Evolutionary conservation across 805 yeast species (phyloP).

Genomic region (Cyberlindnera mississippiensis): DNA sequence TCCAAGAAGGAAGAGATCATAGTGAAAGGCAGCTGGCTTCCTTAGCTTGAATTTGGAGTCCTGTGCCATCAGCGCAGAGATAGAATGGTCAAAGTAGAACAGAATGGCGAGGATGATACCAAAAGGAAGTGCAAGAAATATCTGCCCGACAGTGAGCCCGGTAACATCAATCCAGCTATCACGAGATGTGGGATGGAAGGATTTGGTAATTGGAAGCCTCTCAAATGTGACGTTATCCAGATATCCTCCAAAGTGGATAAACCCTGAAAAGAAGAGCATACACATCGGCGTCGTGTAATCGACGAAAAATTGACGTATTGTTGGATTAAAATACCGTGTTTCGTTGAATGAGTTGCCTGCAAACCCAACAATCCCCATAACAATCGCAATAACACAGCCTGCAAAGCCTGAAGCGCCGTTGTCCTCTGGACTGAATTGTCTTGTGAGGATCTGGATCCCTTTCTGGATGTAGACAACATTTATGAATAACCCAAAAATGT

Average conservation of each 20-base stretch:
- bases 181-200: slow-evolving; percentile 70
- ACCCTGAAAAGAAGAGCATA: slow-evolving; percentile 89
- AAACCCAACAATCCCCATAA: slow-evolving; percentile 79
- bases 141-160: slow-evolving; percentile 53
- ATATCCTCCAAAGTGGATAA: slow-evolving; percentile 85
- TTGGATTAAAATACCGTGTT: slow-evolving; percentile 57
- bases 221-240: slow-evolving; percentile 54
- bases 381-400: slow-evolving; percentile 65
- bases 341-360: slow-evolving; percentile 47
- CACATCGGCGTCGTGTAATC: slow-evolving; percentile 85
- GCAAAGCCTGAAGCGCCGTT: slow-evolving; percentile 57
- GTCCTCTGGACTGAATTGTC: slow-evolving; percentile 54
- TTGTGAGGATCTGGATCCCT: slow-evolving; percentile 75
- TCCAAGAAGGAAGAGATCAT: slow-evolving; percentile 84
- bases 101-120: slow-evolving; percentile 79
- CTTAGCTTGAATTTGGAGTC: slow-evolving; percentile 71
- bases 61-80: slow-evolving; percentile 91
- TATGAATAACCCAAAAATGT: slow-evolving; percentile 89
- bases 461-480: slow-evolving; percentile 85
- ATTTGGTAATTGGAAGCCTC: slow-evolving; percentile 60
- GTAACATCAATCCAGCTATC: slow-evolving; percentile 39
- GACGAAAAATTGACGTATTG: slow-evolving; percentile 62
- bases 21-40: slow-evolving; percentile 90
- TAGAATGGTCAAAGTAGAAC: slow-evolving; percentile 94
- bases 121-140: slow-evolving; percentile 90